phyloP scores from a whole-genome alignment of 148 eudicot species.

The Polygonum aviculare region DNA sequence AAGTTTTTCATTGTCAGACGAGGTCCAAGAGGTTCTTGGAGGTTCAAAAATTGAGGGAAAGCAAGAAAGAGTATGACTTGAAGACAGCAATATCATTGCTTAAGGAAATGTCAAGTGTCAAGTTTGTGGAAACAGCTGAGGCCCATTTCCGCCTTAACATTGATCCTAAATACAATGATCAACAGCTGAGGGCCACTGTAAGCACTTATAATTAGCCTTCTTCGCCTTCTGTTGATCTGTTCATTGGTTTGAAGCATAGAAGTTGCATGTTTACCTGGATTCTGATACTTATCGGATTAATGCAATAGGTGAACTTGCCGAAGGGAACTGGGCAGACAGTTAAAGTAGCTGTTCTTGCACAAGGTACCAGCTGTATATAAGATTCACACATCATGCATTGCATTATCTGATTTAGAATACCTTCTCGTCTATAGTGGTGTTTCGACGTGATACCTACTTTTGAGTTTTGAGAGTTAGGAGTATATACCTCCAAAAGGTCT shows the following conservation, averaged over 20 bases:
- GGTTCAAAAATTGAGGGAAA: conserved; percentile 69
- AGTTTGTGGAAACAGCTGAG: conserved; percentile 81
- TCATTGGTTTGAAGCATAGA: not conserved
- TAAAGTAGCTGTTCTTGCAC: conserved; percentile 92
- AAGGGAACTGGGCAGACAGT: conserved; percentile 85
- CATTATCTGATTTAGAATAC: not conserved
- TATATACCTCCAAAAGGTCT: not conserved
- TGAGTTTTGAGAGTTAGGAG: not conserved
- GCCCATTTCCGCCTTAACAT: conserved; percentile 95
- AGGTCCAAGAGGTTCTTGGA: conserved; percentile 92
- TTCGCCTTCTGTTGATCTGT: not conserved
- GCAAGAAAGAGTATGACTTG: conserved; percentile 76
- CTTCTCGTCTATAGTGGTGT: not conserved
- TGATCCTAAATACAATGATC: conserved; percentile 95
- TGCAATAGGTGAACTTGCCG: conserved; percentile 72
- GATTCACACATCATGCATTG: not conserved
- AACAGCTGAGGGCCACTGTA: conserved; percentile 95
- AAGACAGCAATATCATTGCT: conserved; percentile 65
- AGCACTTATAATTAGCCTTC: conserved; percentile 17
- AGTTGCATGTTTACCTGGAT: not conserved
- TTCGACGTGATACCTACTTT: not conserved
- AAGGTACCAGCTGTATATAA: conserved; percentile 38
- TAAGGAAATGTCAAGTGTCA: conserved; percentile 68
- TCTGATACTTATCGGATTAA: not conserved
- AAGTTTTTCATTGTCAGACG: conserved; percentile 30